A percentile compares a stretch with the other conserved stretches of the same genome.
Evolutionary conservation across 352 stramenopile genomes (phyloP).

Genomic region (Pythium oligandrum): DNA sequence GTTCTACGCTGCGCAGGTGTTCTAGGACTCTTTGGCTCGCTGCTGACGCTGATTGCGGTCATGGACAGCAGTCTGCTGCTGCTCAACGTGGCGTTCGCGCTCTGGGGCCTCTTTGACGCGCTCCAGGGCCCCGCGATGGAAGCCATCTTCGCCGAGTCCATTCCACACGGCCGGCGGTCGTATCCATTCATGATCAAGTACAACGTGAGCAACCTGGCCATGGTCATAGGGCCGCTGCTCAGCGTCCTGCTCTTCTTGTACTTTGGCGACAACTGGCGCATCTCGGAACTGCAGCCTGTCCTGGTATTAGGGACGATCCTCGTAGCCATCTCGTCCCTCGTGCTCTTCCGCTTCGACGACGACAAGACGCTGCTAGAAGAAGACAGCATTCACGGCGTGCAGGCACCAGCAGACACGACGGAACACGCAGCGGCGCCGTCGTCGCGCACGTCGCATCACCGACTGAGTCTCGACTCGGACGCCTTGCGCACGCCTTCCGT

Average conservation of each 20-base stretch:
- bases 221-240: slow-evolving; percentile 48
- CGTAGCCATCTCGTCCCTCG: slow-evolving; percentile 33
- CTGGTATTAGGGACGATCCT: slow-evolving; percentile 57
- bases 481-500: slow-evolving; percentile 57
- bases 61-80: slow-evolving; percentile 34
- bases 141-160: slow-evolving; percentile 71
- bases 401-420: slow-evolving; percentile 1
- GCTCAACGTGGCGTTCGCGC: slow-evolving; percentile 56
- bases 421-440: neutral
- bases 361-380: slow-evolving; percentile 22
- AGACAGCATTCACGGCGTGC: neutral
- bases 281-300: slow-evolving; percentile 47
- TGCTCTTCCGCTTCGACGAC: slow-evolving; percentile 66
- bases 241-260: slow-evolving; percentile 60
- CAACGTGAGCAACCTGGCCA: slow-evolving; percentile 67
- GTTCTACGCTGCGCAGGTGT: slow-evolving; percentile 57
- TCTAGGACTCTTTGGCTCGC: slow-evolving; percentile 36
- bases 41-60: slow-evolving; percentile 58
- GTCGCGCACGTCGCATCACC: neutral
- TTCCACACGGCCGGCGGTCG: slow-evolving; percentile 55
- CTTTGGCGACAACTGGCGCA: slow-evolving; percentile 58
- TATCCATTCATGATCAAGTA: slow-evolving; percentile 83
- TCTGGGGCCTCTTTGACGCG: slow-evolving; percentile 66
- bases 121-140: slow-evolving; percentile 69
- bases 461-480: slow-evolving; percentile 15